Conservation (phyloP, 2,329 filamentous ascomycete genomes). For the Apiospora phragmitis region DNA sequence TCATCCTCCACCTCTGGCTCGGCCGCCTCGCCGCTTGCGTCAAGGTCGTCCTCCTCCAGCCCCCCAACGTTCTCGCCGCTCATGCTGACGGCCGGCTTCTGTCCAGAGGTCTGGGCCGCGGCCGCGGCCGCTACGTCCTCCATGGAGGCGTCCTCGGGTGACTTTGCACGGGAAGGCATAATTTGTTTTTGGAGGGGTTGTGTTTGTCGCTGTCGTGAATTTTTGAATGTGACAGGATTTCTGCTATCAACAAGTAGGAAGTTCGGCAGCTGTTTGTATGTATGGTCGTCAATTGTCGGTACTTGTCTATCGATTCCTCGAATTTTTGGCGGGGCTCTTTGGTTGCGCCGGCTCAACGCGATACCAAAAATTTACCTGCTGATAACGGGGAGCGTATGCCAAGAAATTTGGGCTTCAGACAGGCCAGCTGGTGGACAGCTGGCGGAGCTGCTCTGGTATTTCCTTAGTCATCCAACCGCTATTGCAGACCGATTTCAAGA, state of each 20-base stretch:
- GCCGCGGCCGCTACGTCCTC: constrained; percentile 21
- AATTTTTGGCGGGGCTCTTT: constrained; percentile 7
- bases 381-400: not conserved
- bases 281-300: not conserved
- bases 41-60: constrained; percentile 31
- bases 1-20: constrained; percentile 47
- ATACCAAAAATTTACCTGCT: constrained; percentile 9
- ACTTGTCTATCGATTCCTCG: not conserved
- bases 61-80: constrained; percentile 47
- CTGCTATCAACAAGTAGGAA: not conserved
- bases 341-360: not conserved
- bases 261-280: not conserved
- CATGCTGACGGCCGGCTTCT: constrained; percentile 31
- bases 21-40: constrained; percentile 31
- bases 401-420: not conserved
- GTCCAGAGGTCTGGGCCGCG: constrained; percentile 28
- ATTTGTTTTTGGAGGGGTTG: not conserved
- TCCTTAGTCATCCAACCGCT: not conserved
- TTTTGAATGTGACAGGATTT: not conserved
- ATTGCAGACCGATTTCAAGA: no score
- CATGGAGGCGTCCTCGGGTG: constrained; percentile 27
- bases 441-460: not conserved
- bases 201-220: not conserved
- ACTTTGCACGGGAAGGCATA: constrained; percentile 15
- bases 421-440: not conserved